Evolutionary conservation across 2,329 filamentous ascomycete species (phyloP).

Genomic region (Drechslera avenae): DNA sequence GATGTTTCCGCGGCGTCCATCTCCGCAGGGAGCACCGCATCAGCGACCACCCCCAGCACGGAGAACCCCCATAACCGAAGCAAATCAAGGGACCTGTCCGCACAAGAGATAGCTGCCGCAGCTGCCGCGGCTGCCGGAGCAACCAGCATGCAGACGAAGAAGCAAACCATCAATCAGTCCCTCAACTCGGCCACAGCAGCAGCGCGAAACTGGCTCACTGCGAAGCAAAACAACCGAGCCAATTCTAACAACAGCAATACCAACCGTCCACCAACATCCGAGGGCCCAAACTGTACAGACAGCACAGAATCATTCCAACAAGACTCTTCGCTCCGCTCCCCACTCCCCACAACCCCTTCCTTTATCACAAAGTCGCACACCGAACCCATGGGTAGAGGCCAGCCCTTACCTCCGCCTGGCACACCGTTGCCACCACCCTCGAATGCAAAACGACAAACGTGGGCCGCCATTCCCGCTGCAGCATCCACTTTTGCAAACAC

Average conservation of each 20-base stretch:
- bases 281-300: constrained; percentile 14
- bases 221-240: constrained; percentile 47
- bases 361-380: constrained; percentile 42
- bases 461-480: constrained; percentile 59
- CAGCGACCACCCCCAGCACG: constrained; percentile 8
- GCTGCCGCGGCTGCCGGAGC: constrained; percentile 29
- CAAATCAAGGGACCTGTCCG: constrained; percentile 27
- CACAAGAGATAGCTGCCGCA: constrained; percentile 30
- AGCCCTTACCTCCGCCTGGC: constrained; percentile 80
- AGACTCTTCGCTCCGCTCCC: constrained; percentile 1
- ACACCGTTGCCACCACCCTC: constrained; percentile 74
- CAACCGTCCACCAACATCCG: constrained; percentile 11
- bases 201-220: constrained; percentile 65
- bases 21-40: constrained; percentile 21
- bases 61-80: constrained; percentile 18
- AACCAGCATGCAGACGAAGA: constrained; percentile 20
- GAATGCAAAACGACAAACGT: constrained; percentile 56
- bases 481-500: constrained; percentile 38
- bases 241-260: constrained; percentile 17
- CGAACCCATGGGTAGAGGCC: constrained; percentile 81
- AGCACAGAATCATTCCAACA: constrained; percentile 6
- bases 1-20: constrained; percentile 33
- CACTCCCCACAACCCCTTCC: constrained; percentile 5
- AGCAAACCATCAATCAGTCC: constrained; percentile 43
- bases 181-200: constrained; percentile 58